Base-by-base conservation (phyloP, 768 basidiomycete genomes). In the Naganishia kalamii region DNA sequence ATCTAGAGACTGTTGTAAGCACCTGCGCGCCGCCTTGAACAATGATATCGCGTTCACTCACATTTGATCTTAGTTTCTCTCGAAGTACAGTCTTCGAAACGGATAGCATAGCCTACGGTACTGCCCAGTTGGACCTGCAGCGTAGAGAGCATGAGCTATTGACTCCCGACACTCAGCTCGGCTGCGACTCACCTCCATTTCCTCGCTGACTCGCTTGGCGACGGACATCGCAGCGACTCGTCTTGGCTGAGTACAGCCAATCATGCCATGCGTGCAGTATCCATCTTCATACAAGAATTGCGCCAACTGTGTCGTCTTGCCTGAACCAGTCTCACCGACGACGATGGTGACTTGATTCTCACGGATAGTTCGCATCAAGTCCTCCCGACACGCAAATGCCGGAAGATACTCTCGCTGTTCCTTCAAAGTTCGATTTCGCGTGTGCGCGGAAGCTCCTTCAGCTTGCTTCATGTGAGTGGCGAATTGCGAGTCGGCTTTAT, bases 201-300 rank as follows among this genome's bases (percentile, higher is more conserved):
- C 96, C 75, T 99, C 96, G 73, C 91, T 92, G 65, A 99, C 96
- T 78, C 96, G 92, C 81, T 99, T 98, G n/a, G 96, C 96, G 7
- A 98, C 96, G 11, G 90, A 93, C 96, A 99, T 98, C 17, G 96
- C 96, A 48, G 96, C 96, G 30, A 99, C 96, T 80, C 96, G 92
- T 71, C 96, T 85, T 52, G 96, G 96, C 75, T 99, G 96, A 0
- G 96, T 99, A 74, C 96, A 99, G 12, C 94, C 94, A 54, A 99
- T 86, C 46, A 98, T 83, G 19, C 94, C 94, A 79, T 86, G 84
- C 4, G 84, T 76, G 70, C 92, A 90, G 77, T 94, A 99, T 0
- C 96, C 96, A 68, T 99, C 96, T 76, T 99, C 96, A 74, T 97
- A 90, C 67, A 99, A 78, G 80, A 92, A 99, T 74, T 99, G 96